Conservation (phyloP, 345 rosid genomes). For the Luvunga scandens region DNA sequence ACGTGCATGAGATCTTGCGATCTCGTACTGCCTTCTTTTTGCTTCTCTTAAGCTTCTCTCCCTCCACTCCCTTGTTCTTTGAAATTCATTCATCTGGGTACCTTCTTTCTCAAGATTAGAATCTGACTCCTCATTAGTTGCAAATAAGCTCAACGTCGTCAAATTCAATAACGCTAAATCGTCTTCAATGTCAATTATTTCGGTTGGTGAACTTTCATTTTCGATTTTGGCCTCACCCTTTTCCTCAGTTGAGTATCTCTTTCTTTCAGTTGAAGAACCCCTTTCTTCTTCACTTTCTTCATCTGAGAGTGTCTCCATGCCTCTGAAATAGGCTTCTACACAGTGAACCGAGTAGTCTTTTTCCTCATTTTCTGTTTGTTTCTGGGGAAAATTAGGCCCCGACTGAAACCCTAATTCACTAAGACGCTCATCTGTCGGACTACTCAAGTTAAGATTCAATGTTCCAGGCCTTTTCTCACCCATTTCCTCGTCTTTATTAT, state of each 20-base stretch:
- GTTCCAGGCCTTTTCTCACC: not conserved
- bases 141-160: not conserved
- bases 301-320: conserved; percentile 12
- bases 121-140: not conserved
- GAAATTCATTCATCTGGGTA: not conserved
- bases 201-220: not conserved
- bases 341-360: not conserved
- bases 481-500: not conserved
- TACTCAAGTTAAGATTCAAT: conserved; percentile 20
- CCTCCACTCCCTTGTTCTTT: not conserved
- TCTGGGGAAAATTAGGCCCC: not conserved
- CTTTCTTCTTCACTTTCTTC: conserved; percentile 12
- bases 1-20: conserved; percentile 11
- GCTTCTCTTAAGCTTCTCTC: not conserved
- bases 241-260: conserved; percentile 9
- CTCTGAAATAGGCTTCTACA: conserved; percentile 1
- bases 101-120: not conserved
- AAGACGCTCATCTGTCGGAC: not conserved
- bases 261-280: conserved; percentile 17
- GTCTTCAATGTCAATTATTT: not conserved
- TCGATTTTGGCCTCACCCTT: conserved; percentile 19
- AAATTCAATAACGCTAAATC: not conserved
- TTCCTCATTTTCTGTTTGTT: conserved; percentile 2
- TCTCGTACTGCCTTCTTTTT: not conserved
- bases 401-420: conserved; percentile 9